A percentile compares a stretch with the other conserved stretches of the same genome.
Evolutionary conservation across 148 eudicot genomes (phyloP).

Genomic region (Dysphania ambrosioides): DNA sequence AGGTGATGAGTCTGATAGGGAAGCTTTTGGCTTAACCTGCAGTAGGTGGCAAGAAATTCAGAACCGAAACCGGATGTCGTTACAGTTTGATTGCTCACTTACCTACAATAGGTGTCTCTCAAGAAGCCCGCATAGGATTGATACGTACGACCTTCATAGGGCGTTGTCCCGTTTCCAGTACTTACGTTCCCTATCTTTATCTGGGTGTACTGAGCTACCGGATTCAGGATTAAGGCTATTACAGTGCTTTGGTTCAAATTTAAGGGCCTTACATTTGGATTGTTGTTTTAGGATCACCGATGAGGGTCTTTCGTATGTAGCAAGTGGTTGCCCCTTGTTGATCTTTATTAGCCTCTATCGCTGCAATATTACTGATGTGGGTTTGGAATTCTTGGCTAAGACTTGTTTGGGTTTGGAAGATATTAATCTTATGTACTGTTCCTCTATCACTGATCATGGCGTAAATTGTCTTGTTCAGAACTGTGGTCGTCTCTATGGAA

Average conservation of each 20-base stretch:
- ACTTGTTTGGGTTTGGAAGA: slow-evolving; percentile 47
- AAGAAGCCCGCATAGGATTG: slow-evolving; percentile 23
- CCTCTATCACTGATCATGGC: slow-evolving; percentile 47
- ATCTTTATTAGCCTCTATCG: slow-evolving; percentile 51
- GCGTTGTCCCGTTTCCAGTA: slow-evolving; percentile 46
- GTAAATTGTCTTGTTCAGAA: slow-evolving; percentile 37
- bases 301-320: slow-evolving; percentile 43
- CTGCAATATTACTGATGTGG: slow-evolving; percentile 49
- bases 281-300: slow-evolving; percentile 60
- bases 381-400: slow-evolving; percentile 45
- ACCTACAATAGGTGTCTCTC: slow-evolving; percentile 30
- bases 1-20: slow-evolving; percentile 40
- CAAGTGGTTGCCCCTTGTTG: slow-evolving; percentile 44
- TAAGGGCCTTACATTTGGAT: slow-evolving; percentile 45
- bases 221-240: slow-evolving; percentile 44
- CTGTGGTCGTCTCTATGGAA: slow-evolving; percentile 41
- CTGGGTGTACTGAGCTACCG: slow-evolving; percentile 56
- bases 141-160: slow-evolving; percentile 35
- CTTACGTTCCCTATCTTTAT: slow-evolving; percentile 46
- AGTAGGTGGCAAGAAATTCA: slow-evolving; percentile 58
- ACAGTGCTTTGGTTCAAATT: slow-evolving; percentile 36
- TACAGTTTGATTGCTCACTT: slow-evolving; percentile 52
- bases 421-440: slow-evolving; percentile 51
- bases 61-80: slow-evolving; percentile 47
- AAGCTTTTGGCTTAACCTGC: slow-evolving; percentile 74